phyloP scores from a whole-genome alignment of 2,329 filamentous ascomycete genomes.

The Tolypocladium album region DNA sequence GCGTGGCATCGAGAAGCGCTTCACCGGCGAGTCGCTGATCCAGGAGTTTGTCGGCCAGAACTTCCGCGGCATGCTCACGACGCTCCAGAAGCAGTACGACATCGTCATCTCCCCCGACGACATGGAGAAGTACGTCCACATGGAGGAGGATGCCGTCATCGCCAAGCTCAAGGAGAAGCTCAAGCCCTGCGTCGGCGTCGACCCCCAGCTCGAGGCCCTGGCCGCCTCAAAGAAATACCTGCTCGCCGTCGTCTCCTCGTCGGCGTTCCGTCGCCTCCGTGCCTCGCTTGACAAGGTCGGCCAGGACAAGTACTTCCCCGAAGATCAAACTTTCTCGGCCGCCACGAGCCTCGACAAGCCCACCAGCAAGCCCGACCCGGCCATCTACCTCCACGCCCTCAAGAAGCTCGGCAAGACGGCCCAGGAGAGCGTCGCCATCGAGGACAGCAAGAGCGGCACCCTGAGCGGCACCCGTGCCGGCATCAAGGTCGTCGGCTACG shows the following conservation, averaged over 20 bases:
- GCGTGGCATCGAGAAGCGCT: slow-evolving; percentile 52
- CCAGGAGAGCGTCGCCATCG: slow-evolving; percentile 66
- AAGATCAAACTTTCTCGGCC: slow-evolving; percentile 68
- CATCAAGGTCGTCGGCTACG: slow-evolving; percentile 76
- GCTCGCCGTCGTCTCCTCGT: slow-evolving; percentile 72
- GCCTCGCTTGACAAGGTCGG: slow-evolving; percentile 71
- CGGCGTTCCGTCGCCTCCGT: slow-evolving; percentile 64
- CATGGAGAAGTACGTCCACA: slow-evolving; percentile 60
- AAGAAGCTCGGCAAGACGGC: slow-evolving; percentile 61
- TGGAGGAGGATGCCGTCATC: slow-evolving; percentile 77
- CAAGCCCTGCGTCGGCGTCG: slow-evolving; percentile 58
- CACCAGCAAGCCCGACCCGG: slow-evolving; percentile 85
- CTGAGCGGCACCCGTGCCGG: slow-evolving; percentile 62
- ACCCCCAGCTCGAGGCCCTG: slow-evolving; percentile 56
- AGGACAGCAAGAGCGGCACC: slow-evolving; percentile 82
- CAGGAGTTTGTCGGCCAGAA: slow-evolving; percentile 86
- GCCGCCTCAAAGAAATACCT: slow-evolving; percentile 50
- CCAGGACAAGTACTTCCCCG: slow-evolving; percentile 71
- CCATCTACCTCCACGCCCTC: slow-evolving; percentile 74
- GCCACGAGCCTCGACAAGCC: slow-evolving; percentile 67
- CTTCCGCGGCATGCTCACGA: slow-evolving; percentile 83
- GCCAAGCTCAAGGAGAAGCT: slow-evolving; percentile 62
- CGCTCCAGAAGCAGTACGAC: slow-evolving; percentile 63
- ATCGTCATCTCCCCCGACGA: slow-evolving; percentile 61
- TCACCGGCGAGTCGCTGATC: slow-evolving; percentile 71